Conservation (phyloP, 1,139 yeast species). For the Taphrina betulina region DNA sequence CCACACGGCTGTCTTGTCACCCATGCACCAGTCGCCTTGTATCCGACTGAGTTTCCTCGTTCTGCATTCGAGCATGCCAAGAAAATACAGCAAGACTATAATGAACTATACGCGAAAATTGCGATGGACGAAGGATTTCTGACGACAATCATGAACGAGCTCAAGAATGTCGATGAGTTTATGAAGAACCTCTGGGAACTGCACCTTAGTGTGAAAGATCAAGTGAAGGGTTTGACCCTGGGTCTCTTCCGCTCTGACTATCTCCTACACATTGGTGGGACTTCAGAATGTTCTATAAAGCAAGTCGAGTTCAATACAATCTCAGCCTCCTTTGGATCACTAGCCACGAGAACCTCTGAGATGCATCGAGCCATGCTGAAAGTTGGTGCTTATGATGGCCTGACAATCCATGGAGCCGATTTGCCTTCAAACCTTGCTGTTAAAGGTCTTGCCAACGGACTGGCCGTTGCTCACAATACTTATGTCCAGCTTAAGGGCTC, state of each 20-base stretch:
- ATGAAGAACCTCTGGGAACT: conserved; percentile 74
- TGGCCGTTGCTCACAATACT: conserved; percentile 62
- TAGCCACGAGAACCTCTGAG: conserved; percentile 74
- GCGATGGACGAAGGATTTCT: conserved; percentile 64
- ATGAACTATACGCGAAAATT: conserved; percentile 68
- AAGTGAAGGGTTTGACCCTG: conserved; percentile 67
- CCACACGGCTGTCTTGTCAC: conserved; percentile 42
- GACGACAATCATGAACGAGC: conserved; percentile 52
- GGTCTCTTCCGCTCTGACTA: conserved; percentile 92
- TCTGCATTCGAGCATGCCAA: conserved; percentile 64
- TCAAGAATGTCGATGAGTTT: conserved; percentile 51
- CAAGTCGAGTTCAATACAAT: conserved; percentile 96
- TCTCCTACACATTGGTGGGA: conserved; percentile 57
- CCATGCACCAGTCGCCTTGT: conserved; percentile 82
- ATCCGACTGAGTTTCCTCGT: conserved; percentile 84
- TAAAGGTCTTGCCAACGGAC: conserved; percentile 62
- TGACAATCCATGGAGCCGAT: conserved; percentile 47
- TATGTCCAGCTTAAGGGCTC: conserved; percentile 48
- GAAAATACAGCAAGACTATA: conserved; percentile 66
- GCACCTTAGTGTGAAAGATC: conserved; percentile 50
- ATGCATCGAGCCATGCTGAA: conserved; percentile 52
- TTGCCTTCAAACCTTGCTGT: conserved; percentile 70
- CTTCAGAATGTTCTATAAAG: conserved; percentile 55
- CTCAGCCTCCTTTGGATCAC: conserved; percentile 91
- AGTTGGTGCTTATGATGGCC: conserved; percentile 42